Percentiles rank a stretch among this genome's conserved stretches.
These are phyloP conservation scores for Microdochium trichocladiopsis DNA, from an alignment of 2,329 filamentous ascomycete genomes.

Conservation along the genomic window DNA sequence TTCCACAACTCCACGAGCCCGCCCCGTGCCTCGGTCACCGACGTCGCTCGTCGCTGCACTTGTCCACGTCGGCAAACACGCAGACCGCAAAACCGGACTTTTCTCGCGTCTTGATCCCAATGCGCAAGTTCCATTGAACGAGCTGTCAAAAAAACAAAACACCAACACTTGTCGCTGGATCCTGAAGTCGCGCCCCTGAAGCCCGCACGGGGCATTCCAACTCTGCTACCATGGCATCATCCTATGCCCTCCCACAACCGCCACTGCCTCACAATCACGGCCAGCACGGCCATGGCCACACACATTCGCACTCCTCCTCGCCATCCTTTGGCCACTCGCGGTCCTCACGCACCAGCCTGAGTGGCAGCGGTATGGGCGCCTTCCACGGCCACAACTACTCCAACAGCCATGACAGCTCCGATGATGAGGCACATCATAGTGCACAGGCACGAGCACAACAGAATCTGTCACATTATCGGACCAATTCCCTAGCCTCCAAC, in stretches of 20 bases:
- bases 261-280: constrained; percentile 40
- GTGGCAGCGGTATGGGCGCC: constrained; percentile 8
- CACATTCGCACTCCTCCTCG: constrained; percentile 27
- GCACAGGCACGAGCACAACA: constrained; percentile 14
- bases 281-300: constrained; percentile 25
- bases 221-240: constrained; percentile 39
- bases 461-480: constrained; percentile 20
- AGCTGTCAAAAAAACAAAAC: no score
- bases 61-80: no score
- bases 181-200: background rate
- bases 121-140: no score
- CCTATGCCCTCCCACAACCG: constrained; percentile 46
- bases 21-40: background rate
- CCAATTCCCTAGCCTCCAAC: constrained; percentile 24
- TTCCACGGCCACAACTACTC: constrained; percentile 20
- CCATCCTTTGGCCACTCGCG: constrained; percentile 31
- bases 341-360: constrained; percentile 19
- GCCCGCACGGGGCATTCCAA: background rate
- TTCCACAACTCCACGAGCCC: background rate
- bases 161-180: background rate
- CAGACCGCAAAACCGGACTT: no score
- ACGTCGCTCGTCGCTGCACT: background rate
- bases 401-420: constrained; percentile 24
- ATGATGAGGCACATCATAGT: constrained; percentile 19
- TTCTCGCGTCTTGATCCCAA: no score